Conservation (phyloP, 78 protist species). For the Chrysochromulina parva region DNA sequence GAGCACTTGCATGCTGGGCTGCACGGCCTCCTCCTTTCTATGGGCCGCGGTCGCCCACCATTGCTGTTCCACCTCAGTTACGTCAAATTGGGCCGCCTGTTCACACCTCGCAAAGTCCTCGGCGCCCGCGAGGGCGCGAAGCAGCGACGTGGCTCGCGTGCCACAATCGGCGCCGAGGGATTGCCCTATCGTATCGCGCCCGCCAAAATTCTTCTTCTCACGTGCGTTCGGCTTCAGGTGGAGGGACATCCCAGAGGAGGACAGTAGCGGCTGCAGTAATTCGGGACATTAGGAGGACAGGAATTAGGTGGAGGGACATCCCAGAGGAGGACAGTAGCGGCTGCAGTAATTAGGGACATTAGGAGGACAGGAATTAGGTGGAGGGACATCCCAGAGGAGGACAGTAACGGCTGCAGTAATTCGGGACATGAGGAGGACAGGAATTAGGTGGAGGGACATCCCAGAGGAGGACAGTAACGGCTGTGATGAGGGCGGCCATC, state of each 20-base stretch:
- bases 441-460: neutral
- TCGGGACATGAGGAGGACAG: too few species aligned
- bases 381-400: neutral
- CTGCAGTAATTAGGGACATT: too few species aligned
- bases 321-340: neutral
- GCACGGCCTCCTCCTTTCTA: neutral
- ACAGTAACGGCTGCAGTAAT: neutral
- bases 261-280: neutral
- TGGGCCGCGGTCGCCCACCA: neutral
- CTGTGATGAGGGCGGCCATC: too few species aligned
- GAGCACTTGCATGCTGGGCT: neutral
- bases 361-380: neutral
- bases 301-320: neutral
- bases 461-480: neutral
- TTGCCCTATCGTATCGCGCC: neutral
- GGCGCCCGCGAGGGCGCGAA: neutral
- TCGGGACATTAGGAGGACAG: too few species aligned
- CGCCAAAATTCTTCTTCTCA: conserved; percentile 11
- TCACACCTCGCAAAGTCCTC: too few species aligned
- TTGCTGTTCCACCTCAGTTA: too few species aligned
- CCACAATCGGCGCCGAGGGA: neutral
- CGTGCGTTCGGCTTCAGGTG: neutral
- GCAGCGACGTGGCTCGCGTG: neutral
- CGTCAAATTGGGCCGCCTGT: too few species aligned
- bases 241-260: neutral